These are phyloP conservation scores for Plasmodium knowlesi DNA, from an alignment of 169 alveolate genomes.

Conservation along the genomic window DNA sequence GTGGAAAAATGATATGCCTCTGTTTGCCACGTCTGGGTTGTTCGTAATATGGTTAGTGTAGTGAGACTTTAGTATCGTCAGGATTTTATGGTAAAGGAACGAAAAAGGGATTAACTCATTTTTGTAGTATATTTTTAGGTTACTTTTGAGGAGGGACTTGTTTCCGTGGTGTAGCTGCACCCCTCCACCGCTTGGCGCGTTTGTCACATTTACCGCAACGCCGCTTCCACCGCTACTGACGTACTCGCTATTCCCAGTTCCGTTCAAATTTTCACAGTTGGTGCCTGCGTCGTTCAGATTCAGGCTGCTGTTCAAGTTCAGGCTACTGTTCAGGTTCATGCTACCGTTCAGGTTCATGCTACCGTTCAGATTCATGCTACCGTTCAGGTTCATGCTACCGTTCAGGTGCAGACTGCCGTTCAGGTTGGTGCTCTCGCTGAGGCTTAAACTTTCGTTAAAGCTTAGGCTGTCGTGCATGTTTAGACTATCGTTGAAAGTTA, in stretches of 20 bases:
- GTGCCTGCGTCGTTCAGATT: not conserved
- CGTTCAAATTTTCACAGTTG: not conserved
- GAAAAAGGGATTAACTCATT: slow-evolving; percentile 61
- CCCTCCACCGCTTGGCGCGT: not conserved
- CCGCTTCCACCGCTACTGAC: slow-evolving; percentile 5
- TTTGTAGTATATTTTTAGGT: slow-evolving; percentile 64
- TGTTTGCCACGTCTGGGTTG: slow-evolving; percentile 52
- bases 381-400: not conserved
- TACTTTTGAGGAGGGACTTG: slow-evolving; percentile 22
- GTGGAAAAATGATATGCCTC: slow-evolving; percentile 71
- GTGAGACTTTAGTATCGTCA: slow-evolving; percentile 70
- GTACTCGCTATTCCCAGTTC: slow-evolving; percentile 4
- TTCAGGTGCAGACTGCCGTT: not conserved
- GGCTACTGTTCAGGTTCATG: not conserved
- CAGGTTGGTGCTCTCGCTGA: not conserved
- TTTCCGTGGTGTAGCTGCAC: not conserved
- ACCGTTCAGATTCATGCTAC: not conserved
- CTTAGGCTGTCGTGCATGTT: not conserved
- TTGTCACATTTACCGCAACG: not conserved
- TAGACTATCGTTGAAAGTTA: not conserved
- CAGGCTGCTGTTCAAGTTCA: not conserved
- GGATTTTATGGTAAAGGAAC: slow-evolving; percentile 63
- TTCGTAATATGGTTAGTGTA: slow-evolving; percentile 65
- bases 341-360: not conserved
- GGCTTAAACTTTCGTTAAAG: not conserved